These are phyloP conservation scores for Casaregolazyma suthepensis DNA, from an alignment of 1,139 yeast species.

Conservation along the genomic window DNA sequence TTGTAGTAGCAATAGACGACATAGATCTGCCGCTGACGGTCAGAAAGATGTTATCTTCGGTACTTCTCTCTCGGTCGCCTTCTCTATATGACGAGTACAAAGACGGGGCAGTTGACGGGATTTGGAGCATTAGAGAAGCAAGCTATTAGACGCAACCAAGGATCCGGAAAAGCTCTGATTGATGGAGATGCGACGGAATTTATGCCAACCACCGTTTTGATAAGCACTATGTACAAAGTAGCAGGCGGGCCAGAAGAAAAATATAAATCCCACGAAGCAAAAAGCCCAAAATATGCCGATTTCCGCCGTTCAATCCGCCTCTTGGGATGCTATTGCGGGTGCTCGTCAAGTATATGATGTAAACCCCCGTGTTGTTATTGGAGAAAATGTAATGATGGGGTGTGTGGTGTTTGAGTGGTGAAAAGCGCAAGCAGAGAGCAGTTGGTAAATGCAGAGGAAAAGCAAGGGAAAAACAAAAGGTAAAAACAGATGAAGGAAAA, in stretches of 20 bases:
- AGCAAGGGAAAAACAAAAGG: neutral
- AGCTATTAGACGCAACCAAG: neutral
- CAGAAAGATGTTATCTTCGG: neutral
- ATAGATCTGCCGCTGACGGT: slow-evolving; percentile 14
- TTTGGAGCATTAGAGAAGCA: neutral
- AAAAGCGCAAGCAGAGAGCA: neutral
- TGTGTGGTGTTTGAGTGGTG: neutral
- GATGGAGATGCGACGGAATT: neutral
- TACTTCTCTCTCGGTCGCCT: neutral
- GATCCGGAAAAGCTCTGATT: neutral
- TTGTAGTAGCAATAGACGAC: slow-evolving; percentile 22
- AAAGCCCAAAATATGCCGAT: neutral
- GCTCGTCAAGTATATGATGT: neutral
- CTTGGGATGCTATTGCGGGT: neutral
- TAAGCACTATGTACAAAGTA: neutral
- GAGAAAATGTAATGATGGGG: neutral
- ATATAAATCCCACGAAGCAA: neutral
- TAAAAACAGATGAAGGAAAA: neutral
- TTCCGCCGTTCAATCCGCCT: neutral
- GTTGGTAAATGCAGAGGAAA: neutral
- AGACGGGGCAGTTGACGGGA: neutral
- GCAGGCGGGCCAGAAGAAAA: neutral
- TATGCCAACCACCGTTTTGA: neutral
- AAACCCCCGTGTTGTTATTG: neutral
- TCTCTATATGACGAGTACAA: neutral